Base-by-base conservation (phyloP, 768 basidiomycete species). In the Galerina sulciceps region DNA sequence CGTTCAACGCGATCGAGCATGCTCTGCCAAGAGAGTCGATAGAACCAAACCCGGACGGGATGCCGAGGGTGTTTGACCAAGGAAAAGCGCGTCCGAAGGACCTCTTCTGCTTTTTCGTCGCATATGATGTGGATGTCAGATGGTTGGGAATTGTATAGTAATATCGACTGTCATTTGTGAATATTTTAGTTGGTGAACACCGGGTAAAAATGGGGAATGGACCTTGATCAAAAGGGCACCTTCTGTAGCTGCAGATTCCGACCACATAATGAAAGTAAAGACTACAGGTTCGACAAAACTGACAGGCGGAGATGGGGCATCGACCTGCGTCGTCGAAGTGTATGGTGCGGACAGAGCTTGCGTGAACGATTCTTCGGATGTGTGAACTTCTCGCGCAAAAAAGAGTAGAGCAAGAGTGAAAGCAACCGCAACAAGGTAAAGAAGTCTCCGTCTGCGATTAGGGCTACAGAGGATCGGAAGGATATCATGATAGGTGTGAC, bases 231-330 rank as follows among this genome's bases (percentile, higher is more conserved):
- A 69, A 52, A 40, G 60, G 31, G 78, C 75, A 4, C 77, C 79
- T 63, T 81, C 80, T 14, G 67, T 60, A 1, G 79, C 79, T 34
- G 80, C 76, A 52, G 69, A 60, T 49, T 73, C 71, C 6, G 76
- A 78, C 72, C 77, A 80, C 71, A 79, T 78, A 50, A 81, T 75
- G 42, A 80, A 67, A 3, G 75, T 69, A 53, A 80, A 81, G 1
- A 73, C 72, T 23, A 79, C 66, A n/a, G 80, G 73, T 18, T 76
- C 73, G 17, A 56, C 50, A 43, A 48, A 17, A 43, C 42, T 49
- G 26, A 48, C 18, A 23, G 61, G 38, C 18, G 38, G 34, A 38
- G 51, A 8, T 41, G 23, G 35, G 34, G 26, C 22, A 9, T 37
- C 20, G 31, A 45, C 23, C 17, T 40, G 23, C n/a, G 44, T 51